Percentiles rank a stretch among this genome's conserved stretches.
These are phyloP conservation scores for Penicillium fimorum DNA, from an alignment of 495 filamentous ascomycete genomes.

Conservation along the genomic window DNA sequence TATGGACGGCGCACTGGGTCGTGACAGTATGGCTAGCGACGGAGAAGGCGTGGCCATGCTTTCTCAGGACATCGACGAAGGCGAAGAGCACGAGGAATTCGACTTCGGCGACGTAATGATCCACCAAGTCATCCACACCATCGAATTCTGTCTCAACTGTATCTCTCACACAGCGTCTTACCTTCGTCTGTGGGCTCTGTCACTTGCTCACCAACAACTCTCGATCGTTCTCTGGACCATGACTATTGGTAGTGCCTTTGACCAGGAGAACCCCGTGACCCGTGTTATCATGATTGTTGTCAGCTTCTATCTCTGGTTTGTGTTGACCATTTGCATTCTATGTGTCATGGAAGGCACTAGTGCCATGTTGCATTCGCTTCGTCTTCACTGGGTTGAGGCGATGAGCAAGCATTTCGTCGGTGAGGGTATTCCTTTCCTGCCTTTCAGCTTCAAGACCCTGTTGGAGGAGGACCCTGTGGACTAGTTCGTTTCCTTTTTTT, in stretches of 20 bases:
- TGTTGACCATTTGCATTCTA: slow-evolving; percentile 73
- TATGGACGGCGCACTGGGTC: slow-evolving; percentile 47
- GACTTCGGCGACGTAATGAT: slow-evolving; percentile 97
- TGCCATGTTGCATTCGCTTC: slow-evolving; percentile 89
- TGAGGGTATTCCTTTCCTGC: slow-evolving; percentile 84
- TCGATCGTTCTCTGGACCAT: slow-evolving; percentile 95
- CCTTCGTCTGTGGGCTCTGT: slow-evolving; percentile 96
- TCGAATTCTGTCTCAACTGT: slow-evolving; percentile 99
- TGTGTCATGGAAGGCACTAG: slow-evolving; percentile 81
- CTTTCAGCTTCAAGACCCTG: slow-evolving; percentile 85
- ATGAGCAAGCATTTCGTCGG: slow-evolving; percentile 99
- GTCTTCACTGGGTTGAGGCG: slow-evolving; percentile 99
- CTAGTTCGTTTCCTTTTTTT: slow-evolving; percentile 22
- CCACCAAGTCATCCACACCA: slow-evolving; percentile 98
- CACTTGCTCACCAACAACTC: slow-evolving; percentile 95
- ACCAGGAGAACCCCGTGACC: slow-evolving; percentile 53
- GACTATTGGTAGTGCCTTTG: slow-evolving; percentile 79
- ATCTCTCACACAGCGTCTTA: slow-evolving; percentile 99
- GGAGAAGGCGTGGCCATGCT: slow-evolving; percentile 91
- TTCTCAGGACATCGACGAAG: slow-evolving; percentile 74
- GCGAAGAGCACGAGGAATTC: slow-evolving; percentile 86
- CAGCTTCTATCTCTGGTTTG: slow-evolving; percentile 84
- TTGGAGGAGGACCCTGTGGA: slow-evolving; percentile 79
- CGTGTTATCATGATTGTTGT: slow-evolving; percentile 78
- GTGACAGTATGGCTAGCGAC: slow-evolving; percentile 73